These are phyloP conservation scores for Globisporangium nodosum DNA, from an alignment of 352 stramenopile genomes.

Conservation along the genomic window DNA sequence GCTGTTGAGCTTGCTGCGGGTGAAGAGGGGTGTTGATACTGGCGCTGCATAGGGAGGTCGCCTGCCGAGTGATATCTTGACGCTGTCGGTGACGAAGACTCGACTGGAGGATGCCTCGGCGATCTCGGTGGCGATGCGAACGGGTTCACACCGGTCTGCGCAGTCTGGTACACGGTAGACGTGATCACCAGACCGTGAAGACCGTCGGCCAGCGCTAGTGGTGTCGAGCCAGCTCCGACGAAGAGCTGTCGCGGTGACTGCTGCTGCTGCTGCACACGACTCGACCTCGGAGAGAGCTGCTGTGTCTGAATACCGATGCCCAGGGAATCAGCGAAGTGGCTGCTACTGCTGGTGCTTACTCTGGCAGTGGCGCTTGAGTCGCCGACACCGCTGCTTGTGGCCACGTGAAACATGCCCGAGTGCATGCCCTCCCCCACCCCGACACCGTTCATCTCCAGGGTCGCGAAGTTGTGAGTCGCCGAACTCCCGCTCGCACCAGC, in stretches of 20 bases:
- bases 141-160: background rate
- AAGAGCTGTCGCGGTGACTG: background rate
- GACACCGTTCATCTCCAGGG: slow-evolving; percentile 4
- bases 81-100: background rate
- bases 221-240: background rate
- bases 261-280: slow-evolving; percentile 2
- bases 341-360: background rate
- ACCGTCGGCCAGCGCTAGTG: background rate
- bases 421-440: background rate
- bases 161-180: background rate
- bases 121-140: background rate
- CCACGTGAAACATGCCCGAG: background rate
- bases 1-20: background rate
- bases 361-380: background rate
- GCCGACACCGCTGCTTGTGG: background rate
- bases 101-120: background rate
- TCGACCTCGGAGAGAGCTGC: slow-evolving; percentile 4
- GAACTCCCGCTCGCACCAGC: background rate
- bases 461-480: background rate
- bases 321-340: background rate
- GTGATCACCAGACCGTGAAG: slow-evolving; percentile 7
- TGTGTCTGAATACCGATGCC: background rate
- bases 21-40: background rate
- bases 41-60: background rate
- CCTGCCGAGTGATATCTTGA: background rate